Base-by-base conservation (phyloP, 148 eudicot species). In the Tetragonia tetragonoides region DNA sequence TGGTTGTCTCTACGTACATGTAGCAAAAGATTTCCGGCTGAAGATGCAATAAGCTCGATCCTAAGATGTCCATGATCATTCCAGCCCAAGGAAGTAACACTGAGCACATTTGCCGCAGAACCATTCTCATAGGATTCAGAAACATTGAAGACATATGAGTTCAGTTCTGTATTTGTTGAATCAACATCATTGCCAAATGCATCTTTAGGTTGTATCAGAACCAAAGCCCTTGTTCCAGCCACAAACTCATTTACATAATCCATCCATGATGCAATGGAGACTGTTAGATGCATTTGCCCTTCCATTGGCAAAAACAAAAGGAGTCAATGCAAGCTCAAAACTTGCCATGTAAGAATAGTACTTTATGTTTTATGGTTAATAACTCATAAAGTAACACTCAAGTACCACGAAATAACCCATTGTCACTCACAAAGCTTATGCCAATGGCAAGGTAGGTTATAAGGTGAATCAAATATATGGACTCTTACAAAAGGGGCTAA, bases 131-230 rank as follows among this genome's bases (percentile, higher is more conserved):
- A 77, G 53, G 88, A 73, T 78, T 87, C 93, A 79, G 84, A 90
- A 23, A 90, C 85, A 23, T 86, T 47, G 65, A 89, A 85, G 68
- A 84, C 74, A 60, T 81, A 70, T 8, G 82, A 54, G 66, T 75
- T 81, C 62, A 85, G 49, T 70, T 83, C 92, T 57, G 86, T 83
- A 72, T 79, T 87, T 63, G 87, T 82, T 59, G 81, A 75, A 74
- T 89, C 80, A 56, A 93, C 81, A 77, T 86, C 85, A 78, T 95
- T 95, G 7, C 97, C 97, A 89, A 91, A 95, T 72, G 97, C 97
- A 83, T 95, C 99, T 87, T 89, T 88, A 53, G 97, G 97, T 76
- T 84, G 89, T 80, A 95, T 77, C 77, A 89, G 67, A 77, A 83
- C 78, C 75, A 87, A 79, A 53, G 89, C 90, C 59, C 81, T 86